Evolutionary conservation across 2,329 filamentous ascomycete species (phyloP), one percentile per base, ranked within the genome.

Genomic region (Aspergillus sp.): DNA sequence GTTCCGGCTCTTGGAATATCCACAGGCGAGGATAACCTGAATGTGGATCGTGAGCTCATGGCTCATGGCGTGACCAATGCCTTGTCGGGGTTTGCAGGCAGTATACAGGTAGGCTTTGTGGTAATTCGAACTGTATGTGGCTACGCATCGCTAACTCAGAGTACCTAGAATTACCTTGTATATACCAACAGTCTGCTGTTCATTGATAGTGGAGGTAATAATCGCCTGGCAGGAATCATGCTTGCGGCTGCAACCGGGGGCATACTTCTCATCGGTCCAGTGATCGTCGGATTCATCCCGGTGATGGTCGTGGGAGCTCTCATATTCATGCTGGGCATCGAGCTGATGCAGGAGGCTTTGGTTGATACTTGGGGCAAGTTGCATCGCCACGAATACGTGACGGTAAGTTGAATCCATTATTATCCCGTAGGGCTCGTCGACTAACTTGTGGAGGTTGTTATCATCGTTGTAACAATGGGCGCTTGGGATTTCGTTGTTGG

Each of bases 141-240:
- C 4, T 42, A 36, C 16, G 26, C 29, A 22, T 32, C 51, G 69
- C 75, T 73, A 62, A 77, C 61, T 22, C 5, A 3, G 16, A 24
- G 12, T 14, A 2, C n/a, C 39, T 84, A 96, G 76, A 99, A 99
- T 74, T 99, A 99, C 71, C 84, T 99, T 1, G 95, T 99, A 0
- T 99, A 98, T 70, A 94, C 94, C 59, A 99, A 99, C 73, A 97
- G 92, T 63, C 85, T 96, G n/a, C 87, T 99, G 58, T 98, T 99
- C 76, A 96, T 98, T 73, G 87, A 90, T 26, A 96, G 92, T 51
- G 95, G 95, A 16, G 95, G 94, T 20, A 87, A 96, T 71, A 93
- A 87, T 68, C 88, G 95, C 52, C 79, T 96, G 49, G 95, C 93
- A 9, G 95, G 95, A 3, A 83, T 93, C 26, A 85, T 97, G 80